Base-by-base conservation (phyloP, 176 grass and related monocot genomes). In the Musa schizocarpa region DNA sequence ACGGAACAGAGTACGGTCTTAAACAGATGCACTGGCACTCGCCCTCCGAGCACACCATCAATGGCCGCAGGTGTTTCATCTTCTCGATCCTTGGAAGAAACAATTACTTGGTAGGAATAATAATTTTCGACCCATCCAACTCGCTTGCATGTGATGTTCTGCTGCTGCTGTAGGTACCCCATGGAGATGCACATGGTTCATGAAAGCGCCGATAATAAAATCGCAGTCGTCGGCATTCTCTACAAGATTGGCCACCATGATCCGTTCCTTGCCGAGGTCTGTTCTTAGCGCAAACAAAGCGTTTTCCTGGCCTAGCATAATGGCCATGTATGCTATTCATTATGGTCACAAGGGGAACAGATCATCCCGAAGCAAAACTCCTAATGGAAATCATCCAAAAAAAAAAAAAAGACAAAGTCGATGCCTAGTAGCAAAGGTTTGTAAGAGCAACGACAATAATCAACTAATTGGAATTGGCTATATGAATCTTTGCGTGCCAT, bases 101-200 rank as follows among this genome's bases (percentile, higher is more conserved):
- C 61, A 27, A 27, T 27, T 27, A 27, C 26, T 27, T 27, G 2
- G 2, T 27, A 27, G 26, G 26, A 27, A 27, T 27, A 2, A 27
- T 27, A 27, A 17, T 13, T 13, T 9, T 52, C 51, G 26, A 1
- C 26, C 26, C 26, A 27, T 27, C 26, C 26, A 27, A 27, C 26
- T 27, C 26, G 2, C 26, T 27, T 27, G 26, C 26, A 27, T 27
- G 26, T 27, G 26, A 27, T 27, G 26, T 27, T 27, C 26, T 27
- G 26, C 26, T 27, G 26, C 26, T 27, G 26, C 26, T 7, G 50
- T 51, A 83, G 82, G 56, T 96, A 91, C 56, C 51, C 70, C 14
- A 56, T 96, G 81, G 92, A 96, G 86, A n/a, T 92, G 72, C 92
- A 96, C 74, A 63, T 96, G 86, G 82, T 96, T 54, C 92, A 96